Evolutionary conservation across 2,329 filamentous ascomycete genomes (phyloP), one percentile per base, ranked within the genome.

Genomic region (Thielaviopsis populi): DNA sequence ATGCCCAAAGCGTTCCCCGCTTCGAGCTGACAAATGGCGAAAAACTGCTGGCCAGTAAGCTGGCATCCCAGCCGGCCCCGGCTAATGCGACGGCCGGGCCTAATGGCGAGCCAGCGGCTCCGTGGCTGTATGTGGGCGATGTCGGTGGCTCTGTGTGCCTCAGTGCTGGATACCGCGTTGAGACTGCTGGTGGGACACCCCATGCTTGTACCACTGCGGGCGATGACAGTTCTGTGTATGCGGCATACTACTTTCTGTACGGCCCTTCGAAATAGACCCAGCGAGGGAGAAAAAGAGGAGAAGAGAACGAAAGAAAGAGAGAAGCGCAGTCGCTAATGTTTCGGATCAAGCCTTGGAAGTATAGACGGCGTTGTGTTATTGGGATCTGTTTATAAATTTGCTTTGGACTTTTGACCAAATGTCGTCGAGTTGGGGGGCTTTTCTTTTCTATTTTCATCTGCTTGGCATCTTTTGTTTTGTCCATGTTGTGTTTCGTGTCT

Each of bases 231-330:
- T 77, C 82, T 30, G 76, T 77, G 2, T 84, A 84, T 70, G 69
- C 80, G 0, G 75, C 81, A n/a, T 76, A 75, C 68, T 84, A 84
- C 73, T 84, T 81, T 80, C 77, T 83, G 70, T 84, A 76, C 68
- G 76, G 72, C 22, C 75, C 71, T 58, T 30, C 61, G 2, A 54
- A 37, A 22, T 54, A 63, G 37, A 56, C 30, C 8, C 40, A 46
- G 5, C 10, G 19, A 17, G 17, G 30, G n/a, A n/a, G n/a, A n/a
- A 1, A 37, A 8, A 50, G 5, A 50, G n/a, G 19, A 15, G 24
- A 24, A 50, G 10, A 15, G 46, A 48, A 59, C 22, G 41, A 50
- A 43, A 1, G 37, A 37, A 50, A n/a, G 30, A 33, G 22, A 41
- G n/a, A 37, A 62, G n/a, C 15, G 19, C 24, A 22, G 30, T 27